Percentiles rank a stretch among this genome's conserved stretches.
phyloP scores from a whole-genome alignment of 305 asterid species.

The Fraxinus ornus region DNA sequence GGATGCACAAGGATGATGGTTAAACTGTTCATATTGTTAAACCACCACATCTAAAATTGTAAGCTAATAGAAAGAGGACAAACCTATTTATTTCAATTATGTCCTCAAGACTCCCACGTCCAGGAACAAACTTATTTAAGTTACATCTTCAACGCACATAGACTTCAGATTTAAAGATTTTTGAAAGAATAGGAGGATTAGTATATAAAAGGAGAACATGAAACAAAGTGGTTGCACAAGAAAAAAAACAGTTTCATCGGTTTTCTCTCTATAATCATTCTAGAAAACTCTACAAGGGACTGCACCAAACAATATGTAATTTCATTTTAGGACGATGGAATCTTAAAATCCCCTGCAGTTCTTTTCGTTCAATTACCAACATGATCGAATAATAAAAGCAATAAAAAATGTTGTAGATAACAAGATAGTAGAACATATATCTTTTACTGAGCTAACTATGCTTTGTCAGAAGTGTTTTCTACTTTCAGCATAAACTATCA shows the following conservation, averaged over 20 bases:
- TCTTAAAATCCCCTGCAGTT: neutral
- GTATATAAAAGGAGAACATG: neutral
- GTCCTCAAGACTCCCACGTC: neutral
- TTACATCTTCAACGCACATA: neutral
- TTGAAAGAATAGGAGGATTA: neutral
- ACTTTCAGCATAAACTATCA: conserved; percentile 7
- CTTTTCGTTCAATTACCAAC: neutral
- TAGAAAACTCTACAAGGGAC: neutral
- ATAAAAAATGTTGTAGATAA: neutral
- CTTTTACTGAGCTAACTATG: neutral
- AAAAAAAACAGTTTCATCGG: neutral
- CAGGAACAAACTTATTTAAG: neutral
- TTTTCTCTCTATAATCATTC: neutral
- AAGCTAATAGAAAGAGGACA: neutral
- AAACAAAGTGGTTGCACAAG: neutral
- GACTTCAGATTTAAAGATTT: neutral
- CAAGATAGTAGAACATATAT: conserved; percentile 1
- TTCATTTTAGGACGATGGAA: neutral
- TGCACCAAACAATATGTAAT: neutral
- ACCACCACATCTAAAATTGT: neutral
- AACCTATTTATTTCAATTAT: neutral
- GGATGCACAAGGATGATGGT: neutral
- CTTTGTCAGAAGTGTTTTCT: neutral
- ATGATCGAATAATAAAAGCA: neutral
- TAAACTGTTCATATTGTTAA: neutral